Percentiles rank a stretch among this genome's conserved stretches.
phyloP scores from a whole-genome alignment of 2,329 filamentous ascomycete genomes.

The Fusarium virguliforme region DNA sequence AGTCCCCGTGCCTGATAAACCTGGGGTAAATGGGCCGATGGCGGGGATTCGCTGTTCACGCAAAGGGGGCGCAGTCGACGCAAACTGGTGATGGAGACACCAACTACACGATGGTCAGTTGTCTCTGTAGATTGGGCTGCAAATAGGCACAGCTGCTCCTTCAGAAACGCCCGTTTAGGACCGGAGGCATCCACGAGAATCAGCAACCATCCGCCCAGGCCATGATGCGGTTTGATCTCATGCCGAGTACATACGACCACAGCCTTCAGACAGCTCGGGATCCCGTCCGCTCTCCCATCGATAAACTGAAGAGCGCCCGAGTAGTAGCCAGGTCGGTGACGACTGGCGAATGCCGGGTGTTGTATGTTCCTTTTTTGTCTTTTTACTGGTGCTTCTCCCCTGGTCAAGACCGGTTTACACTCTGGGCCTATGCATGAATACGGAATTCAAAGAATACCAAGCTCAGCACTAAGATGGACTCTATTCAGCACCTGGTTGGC shows the following conservation, averaged over 20 bases:
- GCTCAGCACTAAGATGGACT: constrained; percentile 19
- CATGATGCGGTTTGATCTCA: not conserved
- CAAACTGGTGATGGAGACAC: constrained; percentile 30
- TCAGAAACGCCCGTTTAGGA: constrained; percentile 18
- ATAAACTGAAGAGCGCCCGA: constrained; percentile 30
- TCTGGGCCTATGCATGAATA: not conserved
- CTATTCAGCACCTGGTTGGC: constrained; percentile 23
- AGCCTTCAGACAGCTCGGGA: constrained; percentile 27
- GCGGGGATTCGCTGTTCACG: constrained; percentile 26
- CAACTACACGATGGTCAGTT: constrained; percentile 12
- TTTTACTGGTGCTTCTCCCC: not conserved
- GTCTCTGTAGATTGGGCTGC: constrained; percentile 11
- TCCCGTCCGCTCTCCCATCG: constrained; percentile 26
- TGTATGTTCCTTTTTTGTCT: constrained; percentile 23
- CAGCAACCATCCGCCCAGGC: not conserved
- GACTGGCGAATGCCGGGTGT: constrained; percentile 31
- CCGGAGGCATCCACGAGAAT: constrained; percentile 29
- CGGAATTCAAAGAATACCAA: constrained; percentile 8
- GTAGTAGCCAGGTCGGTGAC: constrained; percentile 31
- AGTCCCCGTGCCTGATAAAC: constrained; percentile 34
- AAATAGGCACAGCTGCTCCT: constrained; percentile 7
- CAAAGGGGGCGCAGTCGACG: constrained; percentile 26
- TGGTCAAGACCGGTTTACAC: not conserved
- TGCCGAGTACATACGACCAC: constrained; percentile 26
- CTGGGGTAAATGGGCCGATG: constrained; percentile 37